Base-by-base conservation (phyloP, 768 basidiomycete genomes). In the Gloeopeniophorella convolvens region DNA sequence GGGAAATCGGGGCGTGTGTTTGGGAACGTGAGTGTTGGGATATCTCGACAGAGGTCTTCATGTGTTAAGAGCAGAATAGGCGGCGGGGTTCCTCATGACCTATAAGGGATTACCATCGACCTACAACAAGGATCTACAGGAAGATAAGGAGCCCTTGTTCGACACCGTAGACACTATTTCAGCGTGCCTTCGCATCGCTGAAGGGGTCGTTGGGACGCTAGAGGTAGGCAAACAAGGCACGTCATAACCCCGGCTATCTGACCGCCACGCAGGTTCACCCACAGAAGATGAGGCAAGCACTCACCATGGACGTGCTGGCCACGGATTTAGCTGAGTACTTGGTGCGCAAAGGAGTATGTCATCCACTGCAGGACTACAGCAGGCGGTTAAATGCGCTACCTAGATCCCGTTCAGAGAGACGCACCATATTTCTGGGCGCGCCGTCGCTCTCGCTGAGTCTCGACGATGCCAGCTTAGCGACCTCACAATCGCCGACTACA, bases 321-420 rank as follows among this genome's bases (percentile, higher is more conserved):
- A 99, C 96, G n/a, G 96, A 99, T 62, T 70, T 99, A 23, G 96
- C 96, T 8, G 95, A 99, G 65, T 98, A 99, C 67, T 86, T 99
- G 33, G 96, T 99, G 55, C 87, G 94, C 60, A 97, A 96, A 75
- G 95, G 96, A 57, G 95, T 96, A 68, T 58, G 88, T 76, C 18
- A 4, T 36, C 18, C 23, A 9, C 36, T 21, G 11, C 37, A 24
- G 37, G 16, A 39, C 20, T 31, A 12, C 32, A 40, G 41, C 31
- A 35, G 34, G 13, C 55, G n/a, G 23, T 45, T 47, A 43, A 36
- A 50, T 43, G 30, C 37, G 27, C 43, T 36, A 18, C 27, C 20
- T 59, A 96, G 94, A 89, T 93, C 35, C 96, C 96, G 7, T 98
- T 99, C 81, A 85, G 96, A 36, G 92, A 97, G 68, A 99, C 96